Evolutionary conservation across 805 yeast species (phyloP).

Genomic region (Millerago galiae): DNA sequence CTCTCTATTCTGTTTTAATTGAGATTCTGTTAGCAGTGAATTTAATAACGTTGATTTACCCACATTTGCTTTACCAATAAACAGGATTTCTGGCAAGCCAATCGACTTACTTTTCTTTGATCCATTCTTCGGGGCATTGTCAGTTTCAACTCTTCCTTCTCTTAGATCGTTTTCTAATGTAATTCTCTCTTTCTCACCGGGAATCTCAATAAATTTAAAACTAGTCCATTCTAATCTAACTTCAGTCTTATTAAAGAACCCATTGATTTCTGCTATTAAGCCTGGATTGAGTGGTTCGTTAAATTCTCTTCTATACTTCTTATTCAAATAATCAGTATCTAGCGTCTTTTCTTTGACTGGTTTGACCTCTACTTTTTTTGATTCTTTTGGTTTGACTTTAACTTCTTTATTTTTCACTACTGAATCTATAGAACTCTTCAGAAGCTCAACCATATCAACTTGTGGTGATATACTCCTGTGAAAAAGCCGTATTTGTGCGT

Average conservation of each 20-base stretch:
- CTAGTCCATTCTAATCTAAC: slow-evolving; percentile 57
- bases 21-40: slow-evolving; percentile 40
- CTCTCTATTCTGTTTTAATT: slow-evolving; percentile 23
- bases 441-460: slow-evolving; percentile 2
- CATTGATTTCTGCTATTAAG: slow-evolving; percentile 24
- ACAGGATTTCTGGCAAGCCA: slow-evolving; percentile 64
- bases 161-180: slow-evolving; percentile 10
- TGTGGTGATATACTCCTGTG: not conserved
- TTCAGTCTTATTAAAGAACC: slow-evolving; percentile 41
- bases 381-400: not conserved
- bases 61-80: slow-evolving; percentile 78
- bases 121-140: slow-evolving; percentile 3
- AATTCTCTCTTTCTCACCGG: slow-evolving; percentile 40
- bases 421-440: slow-evolving; percentile 3
- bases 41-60: slow-evolving; percentile 81
- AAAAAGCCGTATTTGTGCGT: not conserved
- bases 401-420: slow-evolving; percentile 1
- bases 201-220: slow-evolving; percentile 46
- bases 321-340: slow-evolving; percentile 10
- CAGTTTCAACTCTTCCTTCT: slow-evolving; percentile 12
- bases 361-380: not conserved
- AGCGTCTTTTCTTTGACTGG: not conserved
- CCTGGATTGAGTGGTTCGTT: slow-evolving; percentile 14
- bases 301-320: slow-evolving; percentile 14
- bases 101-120: slow-evolving; percentile 2